Conservation (phyloP, 306 rosid species). For the Sophora flavescens region DNA sequence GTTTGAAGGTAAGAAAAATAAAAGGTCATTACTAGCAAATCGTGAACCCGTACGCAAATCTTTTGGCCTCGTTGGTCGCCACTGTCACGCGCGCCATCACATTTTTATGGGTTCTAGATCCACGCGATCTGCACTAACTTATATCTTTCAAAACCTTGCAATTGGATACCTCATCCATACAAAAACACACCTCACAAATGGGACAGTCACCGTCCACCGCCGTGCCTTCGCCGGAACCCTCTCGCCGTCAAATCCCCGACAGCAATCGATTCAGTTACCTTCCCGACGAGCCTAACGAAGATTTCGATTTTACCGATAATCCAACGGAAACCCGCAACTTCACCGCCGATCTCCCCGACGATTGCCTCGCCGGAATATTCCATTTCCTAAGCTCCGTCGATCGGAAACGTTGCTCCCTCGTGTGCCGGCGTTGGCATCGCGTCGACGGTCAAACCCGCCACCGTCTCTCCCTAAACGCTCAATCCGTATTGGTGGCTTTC, state of each 20-base stretch:
- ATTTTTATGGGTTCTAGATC: conserved; percentile 42
- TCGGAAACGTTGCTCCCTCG: conserved; percentile 69
- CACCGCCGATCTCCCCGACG: conserved; percentile 72
- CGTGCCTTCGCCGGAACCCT: conserved; percentile 36
- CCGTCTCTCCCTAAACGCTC: conserved; percentile 66
- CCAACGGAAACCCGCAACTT: conserved; percentile 37
- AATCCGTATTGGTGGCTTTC: conserved; percentile 53
- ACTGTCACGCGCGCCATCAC: conserved; percentile 48
- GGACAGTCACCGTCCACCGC: conserved; percentile 73
- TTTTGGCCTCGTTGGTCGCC: conserved; percentile 24
- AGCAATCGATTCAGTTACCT: conserved; percentile 43
- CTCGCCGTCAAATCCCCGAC: not conserved
- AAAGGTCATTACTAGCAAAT: not conserved
- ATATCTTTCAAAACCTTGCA: not conserved
- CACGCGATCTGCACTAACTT: not conserved
- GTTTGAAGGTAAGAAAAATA: no score
- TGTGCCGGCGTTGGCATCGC: conserved; percentile 68
- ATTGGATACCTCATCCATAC: not conserved
- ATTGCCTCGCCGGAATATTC: conserved; percentile 65
- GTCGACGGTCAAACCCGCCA: conserved; percentile 74
- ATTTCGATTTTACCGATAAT: conserved; percentile 23
- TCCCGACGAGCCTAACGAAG: not conserved
- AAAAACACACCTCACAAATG: conserved; percentile 41
- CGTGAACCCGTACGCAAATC: conserved; percentile 17
- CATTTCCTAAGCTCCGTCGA: conserved; percentile 66